Conservation (phyloP, 805 yeast species). For the Saccharomyces paradoxus region DNA sequence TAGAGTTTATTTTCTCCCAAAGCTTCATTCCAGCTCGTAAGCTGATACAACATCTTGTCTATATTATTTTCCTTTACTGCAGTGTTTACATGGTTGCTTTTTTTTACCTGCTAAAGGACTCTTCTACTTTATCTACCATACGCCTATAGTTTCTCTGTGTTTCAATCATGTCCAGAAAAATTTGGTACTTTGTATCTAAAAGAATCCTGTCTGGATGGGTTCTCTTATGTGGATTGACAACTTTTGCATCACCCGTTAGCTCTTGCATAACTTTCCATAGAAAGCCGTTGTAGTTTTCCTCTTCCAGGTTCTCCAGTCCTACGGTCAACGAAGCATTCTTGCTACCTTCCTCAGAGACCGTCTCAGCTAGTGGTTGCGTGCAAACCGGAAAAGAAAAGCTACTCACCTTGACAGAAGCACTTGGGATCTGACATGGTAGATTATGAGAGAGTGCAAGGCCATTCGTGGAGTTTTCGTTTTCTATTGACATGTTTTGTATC, state of each 20-base stretch:
- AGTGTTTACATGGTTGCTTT: neutral
- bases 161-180: conserved; percentile 80
- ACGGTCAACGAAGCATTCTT: conserved; percentile 9
- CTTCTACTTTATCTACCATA: conserved; percentile 47
- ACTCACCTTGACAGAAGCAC: conserved; percentile 35
- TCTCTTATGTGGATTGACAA: conserved; percentile 56
- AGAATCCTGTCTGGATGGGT: conserved; percentile 60
- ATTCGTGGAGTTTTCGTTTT: neutral
- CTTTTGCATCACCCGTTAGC: conserved; percentile 77
- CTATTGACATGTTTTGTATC: conserved; percentile 3
- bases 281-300: conserved; percentile 30
- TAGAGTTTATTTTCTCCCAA: neutral
- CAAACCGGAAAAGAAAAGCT: neutral
- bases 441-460: conserved; percentile 59
- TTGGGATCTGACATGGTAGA: conserved; percentile 72
- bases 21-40: neutral
- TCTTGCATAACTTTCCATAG: conserved; percentile 84
- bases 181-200: conserved; percentile 69
- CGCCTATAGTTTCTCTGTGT: conserved; percentile 72
- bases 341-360: neutral
- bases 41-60: neutral
- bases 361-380: neutral
- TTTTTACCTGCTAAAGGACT: neutral
- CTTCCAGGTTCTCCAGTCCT: conserved; percentile 1
- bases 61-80: neutral